Evolutionary conservation across 768 basidiomycete genomes (phyloP), one percentile per base, ranked within the genome.

Genomic region (Kwoniella mangroviensis): DNA sequence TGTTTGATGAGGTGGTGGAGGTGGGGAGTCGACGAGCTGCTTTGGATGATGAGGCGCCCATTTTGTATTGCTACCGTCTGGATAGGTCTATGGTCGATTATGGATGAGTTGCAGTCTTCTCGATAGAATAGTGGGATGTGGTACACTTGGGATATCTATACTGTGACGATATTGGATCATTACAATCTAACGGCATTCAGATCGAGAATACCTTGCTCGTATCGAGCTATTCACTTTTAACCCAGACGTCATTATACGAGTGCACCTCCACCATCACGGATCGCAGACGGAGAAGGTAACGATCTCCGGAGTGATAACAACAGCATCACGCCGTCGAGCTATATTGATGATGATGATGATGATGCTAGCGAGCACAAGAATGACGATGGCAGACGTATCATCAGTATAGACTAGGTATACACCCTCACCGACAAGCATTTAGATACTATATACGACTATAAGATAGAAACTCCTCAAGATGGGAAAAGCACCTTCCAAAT

Each of bases 41-140:
- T 70, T 82, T 82, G 24, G 78, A 79, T 3, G 78, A 52, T 67
- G 78, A 74, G 7, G 75, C 70, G 19, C 81, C 81, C 81, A 82
- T 82, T 51, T 40, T 66, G 55, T 41, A 6, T 53, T 22, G 15
- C 52, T 49, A 24, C 12, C 12, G 24, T 26, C 40, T 21, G 43
- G 24, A 22, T 45, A 58, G 24, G 15, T 17, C 19, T 34, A 45
- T n/a, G 19, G 17, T 42, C n/a, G 22, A 22, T 56, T 22, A 22
- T 56, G 54, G 45, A 49, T 49, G 45, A 49, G 15, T 49, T 9
- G 15, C 4, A 19, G 45, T 49, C 19, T 13, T 49, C 45, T 17
- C 13, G 45, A 19, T 49, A 13, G 34, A 7, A 34, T 34, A 34
- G 5, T 34, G 34, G 34, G 34, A 34, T 7, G 34, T 34, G 34